Evolutionary conservation across 495 filamentous ascomycete species (phyloP).

Genomic region (Tuber melanosporum): DNA sequence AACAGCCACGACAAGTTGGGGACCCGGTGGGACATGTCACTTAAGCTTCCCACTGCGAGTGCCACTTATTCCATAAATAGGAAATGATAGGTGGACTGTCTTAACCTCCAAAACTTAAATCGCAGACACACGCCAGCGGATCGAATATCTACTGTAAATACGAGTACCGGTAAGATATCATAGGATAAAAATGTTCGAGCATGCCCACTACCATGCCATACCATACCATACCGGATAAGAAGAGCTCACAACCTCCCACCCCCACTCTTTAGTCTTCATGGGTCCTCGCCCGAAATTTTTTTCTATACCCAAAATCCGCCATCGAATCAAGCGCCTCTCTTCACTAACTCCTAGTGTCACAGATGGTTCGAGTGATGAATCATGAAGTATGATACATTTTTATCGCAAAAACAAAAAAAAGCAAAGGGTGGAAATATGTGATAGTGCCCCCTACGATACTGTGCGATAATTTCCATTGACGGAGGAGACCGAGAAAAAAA

Average conservation of each 20-base stretch:
- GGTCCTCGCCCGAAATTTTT: background rate
- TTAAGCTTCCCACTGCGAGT: background rate
- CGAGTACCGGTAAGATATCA: background rate
- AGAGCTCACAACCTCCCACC: background rate
- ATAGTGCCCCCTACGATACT: background rate
- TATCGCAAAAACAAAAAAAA: background rate
- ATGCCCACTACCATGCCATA: background rate
- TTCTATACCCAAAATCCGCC: background rate
- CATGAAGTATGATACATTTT: background rate
- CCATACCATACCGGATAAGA: background rate
- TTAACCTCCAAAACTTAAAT: background rate
- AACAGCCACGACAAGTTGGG: background rate
- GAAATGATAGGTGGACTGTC: background rate
- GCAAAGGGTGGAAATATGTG: background rate
- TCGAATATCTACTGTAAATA: background rate
- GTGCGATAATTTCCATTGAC: background rate
- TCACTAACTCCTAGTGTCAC: background rate
- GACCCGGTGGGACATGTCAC: background rate
- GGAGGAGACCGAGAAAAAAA: background rate
- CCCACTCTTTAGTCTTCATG: background rate
- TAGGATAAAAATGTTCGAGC: background rate
- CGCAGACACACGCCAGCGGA: background rate
- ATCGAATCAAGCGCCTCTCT: background rate
- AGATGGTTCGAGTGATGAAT: background rate
- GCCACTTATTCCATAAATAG: background rate